These are phyloP conservation scores for Heliosperma pusillum DNA, from an alignment of 148 eudicot genomes.

Conservation along the genomic window DNA sequence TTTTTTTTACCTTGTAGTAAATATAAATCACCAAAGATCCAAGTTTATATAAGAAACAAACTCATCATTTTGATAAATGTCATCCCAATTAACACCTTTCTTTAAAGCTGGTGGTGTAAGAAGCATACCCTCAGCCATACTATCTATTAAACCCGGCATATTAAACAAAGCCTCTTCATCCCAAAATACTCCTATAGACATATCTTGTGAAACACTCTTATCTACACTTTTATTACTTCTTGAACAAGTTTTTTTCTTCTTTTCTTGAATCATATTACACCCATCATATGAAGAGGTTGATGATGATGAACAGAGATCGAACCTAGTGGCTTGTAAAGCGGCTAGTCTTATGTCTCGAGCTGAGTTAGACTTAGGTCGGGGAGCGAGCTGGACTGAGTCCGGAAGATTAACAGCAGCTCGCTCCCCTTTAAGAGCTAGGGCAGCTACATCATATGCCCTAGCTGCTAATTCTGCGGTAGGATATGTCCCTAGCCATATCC, in stretches of 20 bases:
- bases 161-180: slow-evolving; percentile 71
- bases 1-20: background rate
- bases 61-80: slow-evolving; percentile 21
- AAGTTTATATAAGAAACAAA: slow-evolving; percentile 20
- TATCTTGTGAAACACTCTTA: slow-evolving; percentile 1
- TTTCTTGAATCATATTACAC: background rate
- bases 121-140: slow-evolving; percentile 82
- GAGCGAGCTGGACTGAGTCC: slow-evolving; percentile 38
- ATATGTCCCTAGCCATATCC: slow-evolving; percentile 66
- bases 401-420: slow-evolving; percentile 44
- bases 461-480: slow-evolving; percentile 54
- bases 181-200: slow-evolving; percentile 21
- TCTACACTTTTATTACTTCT: background rate
- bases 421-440: slow-evolving; percentile 46
- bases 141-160: slow-evolving; percentile 54
- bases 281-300: slow-evolving; percentile 4
- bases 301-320: background rate
- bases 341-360: slow-evolving; percentile 50
- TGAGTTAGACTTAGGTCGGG: slow-evolving; percentile 40
- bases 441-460: slow-evolving; percentile 67
- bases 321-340: slow-evolving; percentile 40
- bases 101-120: slow-evolving; percentile 61
- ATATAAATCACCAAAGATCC: slow-evolving; percentile 31
- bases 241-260: background rate
- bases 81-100: slow-evolving; percentile 45